A percentile compares a stretch with the other conserved stretches of the same genome.
Evolutionary conservation across 345 rosid species (phyloP).

Genomic region (Citrus glauca): DNA sequence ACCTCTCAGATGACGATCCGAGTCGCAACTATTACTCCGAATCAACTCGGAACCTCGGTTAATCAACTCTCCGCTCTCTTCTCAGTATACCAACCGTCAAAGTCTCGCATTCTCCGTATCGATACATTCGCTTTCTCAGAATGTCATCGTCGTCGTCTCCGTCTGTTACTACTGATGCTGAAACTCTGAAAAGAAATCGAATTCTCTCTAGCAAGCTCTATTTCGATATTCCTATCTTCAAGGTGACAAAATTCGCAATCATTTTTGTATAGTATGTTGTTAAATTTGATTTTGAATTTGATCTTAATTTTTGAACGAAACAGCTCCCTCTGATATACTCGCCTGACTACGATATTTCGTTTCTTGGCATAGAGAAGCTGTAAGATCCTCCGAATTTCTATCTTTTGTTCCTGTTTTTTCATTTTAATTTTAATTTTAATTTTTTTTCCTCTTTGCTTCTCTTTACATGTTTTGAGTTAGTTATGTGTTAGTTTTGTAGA

Average conservation of each 20-base stretch:
- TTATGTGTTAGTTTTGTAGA: neutral
- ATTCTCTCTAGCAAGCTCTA: slow-evolving; percentile 80
- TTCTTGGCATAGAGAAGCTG: slow-evolving; percentile 91
- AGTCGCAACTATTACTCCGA: slow-evolving; percentile 25
- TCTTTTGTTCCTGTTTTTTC: neutral
- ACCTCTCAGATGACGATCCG: neutral
- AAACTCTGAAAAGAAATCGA: slow-evolving; percentile 49
- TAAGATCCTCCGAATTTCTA: slow-evolving; percentile 25
- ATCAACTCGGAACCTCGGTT: slow-evolving; percentile 34
- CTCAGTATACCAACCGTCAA: slow-evolving; percentile 28
- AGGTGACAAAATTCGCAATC: slow-evolving; percentile 31
- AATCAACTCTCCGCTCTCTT: slow-evolving; percentile 26
- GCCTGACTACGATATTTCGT: slow-evolving; percentile 59
- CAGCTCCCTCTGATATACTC: slow-evolving; percentile 87
- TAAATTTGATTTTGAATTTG: slow-evolving; percentile 3
- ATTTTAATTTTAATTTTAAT: neutral
- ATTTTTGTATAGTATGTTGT: neutral
- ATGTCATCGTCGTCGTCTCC: slow-evolving; percentile 35
- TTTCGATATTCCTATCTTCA: slow-evolving; percentile 46
- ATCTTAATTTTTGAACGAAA: neutral
- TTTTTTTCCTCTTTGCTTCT: neutral
- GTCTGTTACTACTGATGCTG: slow-evolving; percentile 24
- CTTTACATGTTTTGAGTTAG: neutral
- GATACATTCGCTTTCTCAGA: slow-evolving; percentile 6
- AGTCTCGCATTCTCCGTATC: slow-evolving; percentile 20